Base-by-base conservation (phyloP, 2,329 filamentous ascomycete species). In the Lecanicillium sp. region DNA sequence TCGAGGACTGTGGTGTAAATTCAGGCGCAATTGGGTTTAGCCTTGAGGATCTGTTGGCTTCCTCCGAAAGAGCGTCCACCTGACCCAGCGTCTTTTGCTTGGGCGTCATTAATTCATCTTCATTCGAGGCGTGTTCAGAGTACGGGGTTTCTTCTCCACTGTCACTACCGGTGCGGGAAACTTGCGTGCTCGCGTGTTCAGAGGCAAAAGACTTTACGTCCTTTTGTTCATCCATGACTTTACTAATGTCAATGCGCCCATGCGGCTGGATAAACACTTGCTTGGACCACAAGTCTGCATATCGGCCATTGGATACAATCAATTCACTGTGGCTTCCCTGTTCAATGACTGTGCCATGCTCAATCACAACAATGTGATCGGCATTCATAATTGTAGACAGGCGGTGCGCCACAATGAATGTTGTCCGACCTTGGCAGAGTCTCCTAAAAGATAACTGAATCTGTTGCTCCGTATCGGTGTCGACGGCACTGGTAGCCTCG, bases 401-500 rank as follows among this genome's bases (percentile, higher is more conserved):
- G 9, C 81, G 73, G 54, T 85, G 81, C 0, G 79, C 79, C 20
- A 84, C 76, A 18, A 82, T 74, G 45, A 83, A 80, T 0, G 78
- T 83, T 2, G 79, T 84, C 17, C 79, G 74, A 3, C 71, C 74
- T 42, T 72, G 62, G 44, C 76, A 79, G 7, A 82, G 64, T 36
- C 64, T 65, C 41, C 63, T 64, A 38, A 84, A 69, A 0, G 79
- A 79, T 22, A 72, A 64, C 48, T 83, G 79, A 33, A 83, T 83
- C 47, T 77, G 74, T 40, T 77, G 74, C 55, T 84, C 79, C 2
- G 78, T 83, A 25, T 80, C 75, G 0, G 80, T 81, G 44, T 87
- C 79, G 42, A 90, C 79, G 6, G 84, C 80, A 28, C 82, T 87
- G 4, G 87, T 88, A 2, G 85, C 81, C 57, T 89, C 85, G 47